These are phyloP conservation scores for Penicillium robsamsonii DNA, from an alignment of 495 filamentous ascomycete species.

Conservation along the genomic window DNA sequence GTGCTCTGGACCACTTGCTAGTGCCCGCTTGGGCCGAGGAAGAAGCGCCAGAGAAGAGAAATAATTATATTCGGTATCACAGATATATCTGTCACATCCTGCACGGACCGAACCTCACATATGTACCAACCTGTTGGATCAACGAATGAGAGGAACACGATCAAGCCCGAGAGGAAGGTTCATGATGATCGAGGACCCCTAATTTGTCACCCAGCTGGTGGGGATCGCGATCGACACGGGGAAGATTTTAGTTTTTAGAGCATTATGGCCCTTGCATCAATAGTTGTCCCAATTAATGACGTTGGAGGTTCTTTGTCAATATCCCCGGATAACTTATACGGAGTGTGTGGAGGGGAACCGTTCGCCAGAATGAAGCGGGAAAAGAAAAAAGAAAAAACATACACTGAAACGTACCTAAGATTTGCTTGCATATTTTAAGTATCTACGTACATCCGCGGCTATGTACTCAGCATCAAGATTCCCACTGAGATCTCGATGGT, in stretches of 20 bases:
- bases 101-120: constrained; percentile 28
- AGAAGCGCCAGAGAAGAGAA: constrained; percentile 16
- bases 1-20: constrained; percentile 11
- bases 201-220: constrained; percentile 43
- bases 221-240: constrained; percentile 40
- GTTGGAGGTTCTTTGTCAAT: constrained; percentile 5
- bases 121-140: constrained; percentile 19
- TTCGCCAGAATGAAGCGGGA: constrained; percentile 11
- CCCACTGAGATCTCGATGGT: constrained; percentile 17
- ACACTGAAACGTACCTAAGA: constrained; percentile 1
- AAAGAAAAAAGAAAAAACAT: neutral
- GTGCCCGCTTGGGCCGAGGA: constrained; percentile 11
- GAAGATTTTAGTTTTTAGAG: constrained; percentile 17
- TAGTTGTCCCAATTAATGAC: constrained; percentile 28
- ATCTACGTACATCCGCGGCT: constrained; percentile 1
- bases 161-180: constrained; percentile 22
- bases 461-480: neutral
- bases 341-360: constrained; percentile 19
- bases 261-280: constrained; percentile 44
- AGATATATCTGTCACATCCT: constrained; percentile 41
- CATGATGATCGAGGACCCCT: constrained; percentile 28
- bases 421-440: constrained; percentile 19
- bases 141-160: constrained; percentile 33
- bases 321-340: constrained; percentile 20
- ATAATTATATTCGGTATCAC: constrained; percentile 9